Conservation (phyloP, 345 rosid species). For the Populus deltoides region DNA sequence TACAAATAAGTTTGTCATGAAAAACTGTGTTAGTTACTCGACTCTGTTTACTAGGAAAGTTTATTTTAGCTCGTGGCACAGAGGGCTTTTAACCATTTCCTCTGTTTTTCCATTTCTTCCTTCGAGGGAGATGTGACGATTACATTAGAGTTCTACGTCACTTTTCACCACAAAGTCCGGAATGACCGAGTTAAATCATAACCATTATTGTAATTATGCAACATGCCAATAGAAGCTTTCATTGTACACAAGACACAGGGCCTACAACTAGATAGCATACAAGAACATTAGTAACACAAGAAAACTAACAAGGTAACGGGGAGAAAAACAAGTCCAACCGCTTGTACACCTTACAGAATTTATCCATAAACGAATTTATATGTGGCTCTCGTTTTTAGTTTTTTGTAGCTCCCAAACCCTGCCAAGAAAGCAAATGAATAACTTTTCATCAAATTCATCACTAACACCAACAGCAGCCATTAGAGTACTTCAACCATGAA, state of each 20-base stretch:
- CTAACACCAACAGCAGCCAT: neutral
- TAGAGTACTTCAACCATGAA: conserved; percentile 27
- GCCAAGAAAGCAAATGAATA: neutral
- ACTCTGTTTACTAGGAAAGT: neutral
- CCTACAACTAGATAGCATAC: neutral
- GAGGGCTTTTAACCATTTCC: neutral
- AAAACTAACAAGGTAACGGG: conserved; percentile 17
- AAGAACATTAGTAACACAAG: neutral
- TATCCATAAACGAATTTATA: conserved; percentile 27
- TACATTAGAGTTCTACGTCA: neutral
- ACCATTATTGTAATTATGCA: neutral
- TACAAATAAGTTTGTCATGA: neutral
- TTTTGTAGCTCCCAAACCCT: neutral
- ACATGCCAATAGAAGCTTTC: neutral
- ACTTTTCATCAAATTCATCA: neutral
- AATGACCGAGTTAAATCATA: neutral
- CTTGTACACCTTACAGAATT: conserved; percentile 13
- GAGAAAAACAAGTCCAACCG: conserved; percentile 22
- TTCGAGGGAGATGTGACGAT: neutral
- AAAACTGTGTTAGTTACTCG: neutral
- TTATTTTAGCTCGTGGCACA: neutral
- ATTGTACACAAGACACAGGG: neutral
- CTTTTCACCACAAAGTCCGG: neutral
- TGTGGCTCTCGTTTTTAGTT: conserved; percentile 40
- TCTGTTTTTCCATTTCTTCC: neutral